Percentiles rank a stretch among this genome's conserved stretches.
phyloP scores from a whole-genome alignment of 805 yeast species.

The Saturnispora hagleri region DNA sequence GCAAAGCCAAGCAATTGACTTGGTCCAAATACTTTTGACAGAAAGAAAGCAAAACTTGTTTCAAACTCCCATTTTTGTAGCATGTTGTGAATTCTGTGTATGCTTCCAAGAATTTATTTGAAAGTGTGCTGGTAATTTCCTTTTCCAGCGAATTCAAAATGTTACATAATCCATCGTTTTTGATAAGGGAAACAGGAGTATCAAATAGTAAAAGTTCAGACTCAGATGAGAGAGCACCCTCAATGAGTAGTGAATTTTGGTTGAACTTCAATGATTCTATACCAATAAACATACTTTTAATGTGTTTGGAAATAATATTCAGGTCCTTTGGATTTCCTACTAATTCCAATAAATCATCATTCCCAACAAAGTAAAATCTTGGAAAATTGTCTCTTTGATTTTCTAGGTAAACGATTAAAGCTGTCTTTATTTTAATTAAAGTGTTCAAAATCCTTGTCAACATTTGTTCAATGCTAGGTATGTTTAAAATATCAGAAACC shows the following conservation, averaged over 20 bases:
- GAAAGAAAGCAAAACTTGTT: constrained; percentile 24
- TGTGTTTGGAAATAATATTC: constrained; percentile 41
- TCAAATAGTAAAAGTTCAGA: constrained; percentile 46
- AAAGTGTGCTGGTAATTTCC: constrained; percentile 41
- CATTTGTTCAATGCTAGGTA: constrained; percentile 38
- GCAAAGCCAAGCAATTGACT: constrained; percentile 42
- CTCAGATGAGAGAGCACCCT: constrained; percentile 50
- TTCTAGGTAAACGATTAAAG: constrained; percentile 72
- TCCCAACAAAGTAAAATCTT: constrained; percentile 80
- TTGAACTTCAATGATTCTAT: constrained; percentile 33
- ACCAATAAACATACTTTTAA: constrained; percentile 67
- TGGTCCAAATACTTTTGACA: constrained; percentile 45
- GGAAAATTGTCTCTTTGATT: constrained; percentile 70
- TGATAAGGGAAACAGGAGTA: constrained; percentile 35
- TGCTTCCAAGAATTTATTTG: constrained; percentile 28
- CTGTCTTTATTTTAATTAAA: constrained; percentile 48
- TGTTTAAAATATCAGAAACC: constrained; percentile 46
- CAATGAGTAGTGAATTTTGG: constrained; percentile 20
- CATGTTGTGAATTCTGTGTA: constrained; percentile 16
- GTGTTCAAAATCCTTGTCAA: constrained; percentile 47
- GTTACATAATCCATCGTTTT: constrained; percentile 39
- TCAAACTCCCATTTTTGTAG: constrained; percentile 8
- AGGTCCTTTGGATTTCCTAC: constrained; percentile 56
- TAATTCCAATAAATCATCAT: constrained; percentile 78
- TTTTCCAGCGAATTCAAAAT: constrained; percentile 57